Percentiles rank a stretch among this genome's conserved stretches.
Evolutionary conservation across 768 basidiomycete species (phyloP).

Genomic region (Symmetrospora coprosmae): DNA sequence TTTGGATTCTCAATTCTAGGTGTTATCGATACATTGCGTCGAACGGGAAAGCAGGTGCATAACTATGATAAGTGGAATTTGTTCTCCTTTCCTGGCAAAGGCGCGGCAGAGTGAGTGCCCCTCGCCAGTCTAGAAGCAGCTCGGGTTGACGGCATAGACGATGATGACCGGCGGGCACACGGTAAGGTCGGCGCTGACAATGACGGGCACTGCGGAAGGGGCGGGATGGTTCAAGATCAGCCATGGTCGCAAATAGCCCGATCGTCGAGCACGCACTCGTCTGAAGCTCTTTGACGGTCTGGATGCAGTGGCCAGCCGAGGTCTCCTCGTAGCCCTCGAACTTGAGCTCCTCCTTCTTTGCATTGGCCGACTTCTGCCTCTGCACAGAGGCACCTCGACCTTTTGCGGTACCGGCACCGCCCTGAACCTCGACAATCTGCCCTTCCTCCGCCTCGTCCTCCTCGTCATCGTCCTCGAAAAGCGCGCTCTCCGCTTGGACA

Average conservation of each 20-base stretch:
- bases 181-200: constrained; percentile 24
- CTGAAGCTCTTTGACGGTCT: constrained; percentile 87
- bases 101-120: too few species aligned
- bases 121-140: too few species aligned
- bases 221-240: too few species aligned
- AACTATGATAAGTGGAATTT: too few species aligned
- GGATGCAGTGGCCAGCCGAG: constrained; percentile 73
- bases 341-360: constrained; percentile 56
- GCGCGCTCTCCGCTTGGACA: constrained; percentile 68
- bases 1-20: too few species aligned
- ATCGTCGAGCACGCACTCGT: constrained; percentile 78
- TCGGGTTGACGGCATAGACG: too few species aligned
- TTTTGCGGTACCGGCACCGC: background rate
- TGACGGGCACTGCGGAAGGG: constrained; percentile 26
- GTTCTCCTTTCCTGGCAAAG: too few species aligned
- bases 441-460: constrained; percentile 49
- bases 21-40: too few species aligned
- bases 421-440: constrained; percentile 38
- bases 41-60: too few species aligned
- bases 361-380: constrained; percentile 62
- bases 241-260: constrained; percentile 34
- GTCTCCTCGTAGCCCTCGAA: constrained; percentile 72
- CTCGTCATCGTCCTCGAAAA: constrained; percentile 63
- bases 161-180: constrained; percentile 23
- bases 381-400: constrained; percentile 41